Conservation (phyloP, 2,329 filamentous ascomycete species). For the Apiospora sp. region DNA sequence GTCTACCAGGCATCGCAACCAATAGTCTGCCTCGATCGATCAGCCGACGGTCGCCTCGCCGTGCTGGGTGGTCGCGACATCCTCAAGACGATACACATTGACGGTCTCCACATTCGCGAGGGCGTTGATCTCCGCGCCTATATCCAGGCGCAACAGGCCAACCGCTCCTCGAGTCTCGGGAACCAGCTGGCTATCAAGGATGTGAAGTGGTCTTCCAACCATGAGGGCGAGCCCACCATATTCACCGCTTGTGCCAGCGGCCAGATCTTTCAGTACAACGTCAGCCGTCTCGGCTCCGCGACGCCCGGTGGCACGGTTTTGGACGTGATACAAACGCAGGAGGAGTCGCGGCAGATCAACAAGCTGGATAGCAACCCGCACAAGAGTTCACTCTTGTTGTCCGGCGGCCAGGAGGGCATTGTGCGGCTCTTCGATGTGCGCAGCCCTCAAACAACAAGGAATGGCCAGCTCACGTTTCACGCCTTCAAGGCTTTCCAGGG, state of each 20-base stretch:
- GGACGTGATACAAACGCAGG: conserved; percentile 64
- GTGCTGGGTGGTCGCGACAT: conserved; percentile 67
- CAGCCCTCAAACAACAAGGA: conserved; percentile 54
- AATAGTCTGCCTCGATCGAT: conserved; percentile 65
- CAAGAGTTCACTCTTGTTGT: conserved; percentile 63
- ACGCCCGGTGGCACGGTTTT: conserved; percentile 52
- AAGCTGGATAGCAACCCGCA: conserved; percentile 70
- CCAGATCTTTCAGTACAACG: conserved; percentile 71
- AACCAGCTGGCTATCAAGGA: conserved; percentile 72
- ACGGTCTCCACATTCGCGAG: conserved; percentile 61
- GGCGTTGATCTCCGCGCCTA: conserved; percentile 65
- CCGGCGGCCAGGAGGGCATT: conserved; percentile 70
- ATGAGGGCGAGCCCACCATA: conserved; percentile 58
- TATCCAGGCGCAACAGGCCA: conserved; percentile 59
- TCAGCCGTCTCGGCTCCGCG: conserved; percentile 57
- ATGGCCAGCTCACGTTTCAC: conserved; percentile 58
- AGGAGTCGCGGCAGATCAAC: conserved; percentile 70
- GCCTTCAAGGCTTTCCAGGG: conserved; percentile 56
- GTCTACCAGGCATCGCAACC: conserved; percentile 60
- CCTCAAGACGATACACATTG: conserved; percentile 66
- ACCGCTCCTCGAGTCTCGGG: conserved; percentile 49
- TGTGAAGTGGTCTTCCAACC: conserved; percentile 61
- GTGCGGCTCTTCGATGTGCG: conserved; percentile 69
- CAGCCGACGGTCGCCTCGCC: conserved; percentile 62
- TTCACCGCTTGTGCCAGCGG: conserved; percentile 71